Percentiles rank a stretch among this genome's conserved stretches.
phyloP scores from a whole-genome alignment of 495 filamentous ascomycete genomes.

The Penicillium canescens region DNA sequence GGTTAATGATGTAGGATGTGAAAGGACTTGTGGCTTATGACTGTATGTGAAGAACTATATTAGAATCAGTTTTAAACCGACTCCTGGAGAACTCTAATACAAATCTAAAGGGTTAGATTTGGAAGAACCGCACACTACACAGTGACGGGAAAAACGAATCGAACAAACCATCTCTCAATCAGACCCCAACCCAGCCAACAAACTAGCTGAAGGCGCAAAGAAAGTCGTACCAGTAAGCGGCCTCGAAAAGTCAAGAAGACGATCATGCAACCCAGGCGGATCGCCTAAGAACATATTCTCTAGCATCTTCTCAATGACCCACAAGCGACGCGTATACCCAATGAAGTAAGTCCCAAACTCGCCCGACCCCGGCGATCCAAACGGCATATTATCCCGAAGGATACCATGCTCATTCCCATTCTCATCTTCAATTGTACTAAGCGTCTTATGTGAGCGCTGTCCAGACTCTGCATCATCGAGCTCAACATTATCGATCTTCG shows the following conservation, averaged over 20 bases:
- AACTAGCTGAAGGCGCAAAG: slow-evolving; percentile 51
- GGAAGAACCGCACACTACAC: too few species aligned
- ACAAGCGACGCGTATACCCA: slow-evolving; percentile 54
- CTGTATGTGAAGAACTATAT: background rate
- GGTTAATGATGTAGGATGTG: too few species aligned
- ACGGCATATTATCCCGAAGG: slow-evolving; percentile 62
- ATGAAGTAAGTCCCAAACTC: slow-evolving; percentile 63
- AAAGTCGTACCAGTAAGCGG: slow-evolving; percentile 54
- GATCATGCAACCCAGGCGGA: slow-evolving; percentile 57
- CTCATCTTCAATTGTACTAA: slow-evolving; percentile 55
- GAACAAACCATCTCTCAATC: slow-evolving; percentile 8
- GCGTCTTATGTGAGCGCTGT: slow-evolving; percentile 54
- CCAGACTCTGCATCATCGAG: slow-evolving; percentile 50
- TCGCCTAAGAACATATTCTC: slow-evolving; percentile 58
- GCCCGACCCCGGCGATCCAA: slow-evolving; percentile 51
- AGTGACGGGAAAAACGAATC: too few species aligned
- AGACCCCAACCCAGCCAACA: slow-evolving; percentile 39
- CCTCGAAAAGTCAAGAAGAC: slow-evolving; percentile 54
- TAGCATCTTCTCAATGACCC: slow-evolving; percentile 61
- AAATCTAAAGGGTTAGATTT: too few species aligned
- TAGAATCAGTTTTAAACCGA: background rate
- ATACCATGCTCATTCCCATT: slow-evolving; percentile 52
- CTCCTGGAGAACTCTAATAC: background rate
- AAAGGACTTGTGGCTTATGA: too few species aligned
- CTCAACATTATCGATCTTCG: slow-evolving; percentile 57